Evolutionary conservation across 1,284 basidiomycete species (phyloP).

Genomic region (Pseudozyma tsukubaensis): DNA sequence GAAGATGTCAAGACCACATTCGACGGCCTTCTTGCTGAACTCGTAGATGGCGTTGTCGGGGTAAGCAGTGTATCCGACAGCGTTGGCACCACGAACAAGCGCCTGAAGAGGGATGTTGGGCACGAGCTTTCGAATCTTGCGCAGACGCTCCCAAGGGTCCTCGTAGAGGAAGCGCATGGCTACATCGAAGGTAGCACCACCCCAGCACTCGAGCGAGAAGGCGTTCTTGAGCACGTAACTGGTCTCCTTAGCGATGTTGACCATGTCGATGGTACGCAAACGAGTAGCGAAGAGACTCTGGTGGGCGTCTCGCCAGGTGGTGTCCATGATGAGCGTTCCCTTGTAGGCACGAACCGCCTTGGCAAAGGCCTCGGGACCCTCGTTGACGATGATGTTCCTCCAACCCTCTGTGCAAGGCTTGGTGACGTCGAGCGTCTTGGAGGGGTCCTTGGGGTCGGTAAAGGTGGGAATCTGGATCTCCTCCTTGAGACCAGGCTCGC

Average conservation of each 20-base stretch:
- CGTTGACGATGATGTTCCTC: conserved; percentile 98
- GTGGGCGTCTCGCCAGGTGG: conserved; percentile 99
- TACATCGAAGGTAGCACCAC: conserved; percentile 98
- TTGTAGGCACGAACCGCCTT: conserved; percentile 97
- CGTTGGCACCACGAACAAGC: conserved; percentile 97
- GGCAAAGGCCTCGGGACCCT: conserved; percentile 97
- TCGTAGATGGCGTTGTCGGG: conserved; percentile 99
- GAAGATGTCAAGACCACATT: conserved; percentile 99
- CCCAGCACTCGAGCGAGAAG: conserved; percentile 98
- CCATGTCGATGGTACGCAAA: conserved; percentile 95
- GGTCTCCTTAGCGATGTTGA: conserved; percentile 98
- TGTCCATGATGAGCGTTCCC: conserved; percentile 78
- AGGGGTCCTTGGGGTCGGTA: conserved; percentile 80
- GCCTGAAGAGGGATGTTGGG: conserved; percentile 99
- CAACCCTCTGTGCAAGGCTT: conserved; percentile 89
- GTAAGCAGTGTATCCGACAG: conserved; percentile 98
- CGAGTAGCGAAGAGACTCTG: conserved; percentile 97
- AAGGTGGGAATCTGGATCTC: conserved; percentile 88
- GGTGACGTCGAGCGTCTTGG: conserved; percentile 81
- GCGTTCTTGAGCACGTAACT: conserved; percentile 87
- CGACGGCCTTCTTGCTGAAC: conserved; percentile 81
- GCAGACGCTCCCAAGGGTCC: conserved; percentile 98
- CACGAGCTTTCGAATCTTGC: conserved; percentile 92
- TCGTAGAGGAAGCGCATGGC: conserved; percentile 99
- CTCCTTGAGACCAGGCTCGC: conserved; percentile 92